Base-by-base conservation (phyloP, 1,284 basidiomycete genomes). In the Xanthoconium separans region DNA sequence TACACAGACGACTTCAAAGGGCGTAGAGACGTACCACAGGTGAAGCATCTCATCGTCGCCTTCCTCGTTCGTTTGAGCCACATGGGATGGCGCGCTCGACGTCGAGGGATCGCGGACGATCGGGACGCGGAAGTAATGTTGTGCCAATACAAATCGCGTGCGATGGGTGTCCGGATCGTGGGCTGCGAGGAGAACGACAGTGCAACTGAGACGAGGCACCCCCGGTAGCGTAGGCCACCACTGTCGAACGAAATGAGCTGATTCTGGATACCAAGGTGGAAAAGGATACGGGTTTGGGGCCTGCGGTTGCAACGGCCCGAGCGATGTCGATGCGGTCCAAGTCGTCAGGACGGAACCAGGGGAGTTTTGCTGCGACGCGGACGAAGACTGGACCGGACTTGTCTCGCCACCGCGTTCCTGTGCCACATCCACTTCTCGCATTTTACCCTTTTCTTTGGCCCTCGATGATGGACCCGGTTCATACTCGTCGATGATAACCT, bases 91-190 rank as follows among this genome's bases (percentile, higher is more conserved):
- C 4, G 34, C 18, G 43, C 41, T 42, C 11, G 54, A 52, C 9
- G 51, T 24, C 15, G 59, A 52, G 24, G 50, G 46, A 37, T 60
- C 62, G 5, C 46, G 49, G 16, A 61, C 60, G 15, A 83, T 72
- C 9, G 87, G 86, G 0, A 88, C 84, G 15, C 78, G 74, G 66
- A 89, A 88, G 66, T 89, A 89, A 66, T 89, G 87, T 59, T 89
- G 86, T 3, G 83, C 83, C 12, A 89, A 76, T n/a, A 87, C 82
- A 61, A 83, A 88, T 39, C 77, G 73, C 45, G 79, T 83, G 4
- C 75, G 74, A 53, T 83, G 82, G 12, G 81, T 82, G 4, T 73
- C 68, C 10, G 74, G 75, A 59, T 88, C 80, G 53, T 85, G 84
- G 12, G 77, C 73, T 0, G 84, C 80, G 4, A 87, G 75, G 1